A percentile compares a stretch with the other conserved stretches of the same genome.
phyloP scores from a whole-genome alignment of 495 filamentous ascomycete species.

The Lasiosphaeriaceae sp. region DNA sequence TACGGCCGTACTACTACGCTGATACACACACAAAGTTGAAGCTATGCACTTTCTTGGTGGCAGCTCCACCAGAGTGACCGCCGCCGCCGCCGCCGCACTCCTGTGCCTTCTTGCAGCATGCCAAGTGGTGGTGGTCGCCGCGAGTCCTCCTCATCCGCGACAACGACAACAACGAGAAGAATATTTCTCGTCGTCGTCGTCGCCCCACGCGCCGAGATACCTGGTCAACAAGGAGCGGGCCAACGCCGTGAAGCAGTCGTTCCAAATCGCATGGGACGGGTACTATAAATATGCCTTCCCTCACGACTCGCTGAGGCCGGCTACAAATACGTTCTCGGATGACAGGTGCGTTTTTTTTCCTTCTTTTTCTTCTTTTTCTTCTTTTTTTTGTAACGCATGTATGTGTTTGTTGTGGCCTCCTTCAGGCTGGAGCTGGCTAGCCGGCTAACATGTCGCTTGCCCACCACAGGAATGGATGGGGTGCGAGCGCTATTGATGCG shows the following conservation, averaged over 20 bases:
- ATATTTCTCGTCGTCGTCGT: too few species aligned
- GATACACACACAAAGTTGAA: not conserved
- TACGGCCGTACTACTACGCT: too few species aligned
- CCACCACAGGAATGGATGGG: conserved; percentile 73
- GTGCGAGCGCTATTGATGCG: conserved; percentile 79
- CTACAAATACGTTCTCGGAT: conserved; percentile 60
- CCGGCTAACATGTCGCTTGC: not conserved
- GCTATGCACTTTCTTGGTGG: not conserved
- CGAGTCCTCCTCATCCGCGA: too few species aligned
- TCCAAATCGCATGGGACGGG: conserved; percentile 74
- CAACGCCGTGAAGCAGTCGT: conserved; percentile 69
- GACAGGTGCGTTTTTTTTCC: conserved; percentile 53
- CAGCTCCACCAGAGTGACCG: too few species aligned
- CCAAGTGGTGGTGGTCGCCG: too few species aligned
- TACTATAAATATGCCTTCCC: conserved; percentile 79
- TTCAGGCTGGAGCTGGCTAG: not conserved
- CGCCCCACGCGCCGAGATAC: conserved; percentile 17
- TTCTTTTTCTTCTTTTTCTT: not conserved
- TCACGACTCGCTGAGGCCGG: conserved; percentile 70
- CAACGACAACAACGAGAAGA: not conserved
- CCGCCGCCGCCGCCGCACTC: too few species aligned
- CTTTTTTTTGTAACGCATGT: too few species aligned
- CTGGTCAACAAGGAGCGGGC: conserved; percentile 38
- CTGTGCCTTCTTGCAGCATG: too few species aligned
- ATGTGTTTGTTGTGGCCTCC: too few species aligned